Percentiles rank a stretch among this genome's conserved stretches.
phyloP scores from a whole-genome alignment of 2,329 filamentous ascomycete species.

The Aspergillus sp. region DNA sequence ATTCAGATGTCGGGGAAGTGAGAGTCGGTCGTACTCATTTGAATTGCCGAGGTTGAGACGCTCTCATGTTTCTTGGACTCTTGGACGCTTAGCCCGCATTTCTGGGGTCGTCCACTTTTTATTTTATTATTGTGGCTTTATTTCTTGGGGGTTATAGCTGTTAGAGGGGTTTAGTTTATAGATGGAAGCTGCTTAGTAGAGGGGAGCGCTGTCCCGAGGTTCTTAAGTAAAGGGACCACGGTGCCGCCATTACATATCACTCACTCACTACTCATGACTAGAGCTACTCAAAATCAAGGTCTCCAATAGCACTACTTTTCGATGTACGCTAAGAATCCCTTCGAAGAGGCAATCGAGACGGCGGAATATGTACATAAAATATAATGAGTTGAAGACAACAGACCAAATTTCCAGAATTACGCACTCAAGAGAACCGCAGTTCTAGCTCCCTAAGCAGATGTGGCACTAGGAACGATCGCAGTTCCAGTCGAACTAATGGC shows the following conservation, averaged over 20 bases:
- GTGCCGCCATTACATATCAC: too few relatives aligned
- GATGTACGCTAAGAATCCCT: neutral
- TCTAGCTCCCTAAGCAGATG: neutral
- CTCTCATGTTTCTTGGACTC: neutral
- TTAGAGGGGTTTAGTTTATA: neutral
- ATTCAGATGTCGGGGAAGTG: neutral
- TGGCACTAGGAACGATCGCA: slow-evolving; percentile 4
- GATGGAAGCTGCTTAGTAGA: too few relatives aligned
- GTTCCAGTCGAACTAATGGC: slow-evolving; percentile 16
- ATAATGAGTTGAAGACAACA: neutral
- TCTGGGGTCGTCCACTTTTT: neutral
- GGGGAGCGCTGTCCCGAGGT: too few relatives aligned
- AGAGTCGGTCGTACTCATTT: neutral
- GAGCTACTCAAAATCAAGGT: neutral
- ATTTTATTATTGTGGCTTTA: neutral
- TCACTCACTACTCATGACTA: too few relatives aligned
- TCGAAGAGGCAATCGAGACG: neutral
- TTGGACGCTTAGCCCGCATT: neutral
- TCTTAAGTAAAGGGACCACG: too few relatives aligned
- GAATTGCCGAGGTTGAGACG: neutral
- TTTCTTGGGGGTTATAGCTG: neutral
- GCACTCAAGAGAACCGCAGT: neutral
- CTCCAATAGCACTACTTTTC: neutral
- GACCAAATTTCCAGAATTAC: neutral
- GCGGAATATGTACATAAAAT: neutral